Percentiles rank a stretch among this genome's conserved stretches.
Conservation (phyloP, 768 basidiomycete genomes). For the Agaricus subrufescens region DNA sequence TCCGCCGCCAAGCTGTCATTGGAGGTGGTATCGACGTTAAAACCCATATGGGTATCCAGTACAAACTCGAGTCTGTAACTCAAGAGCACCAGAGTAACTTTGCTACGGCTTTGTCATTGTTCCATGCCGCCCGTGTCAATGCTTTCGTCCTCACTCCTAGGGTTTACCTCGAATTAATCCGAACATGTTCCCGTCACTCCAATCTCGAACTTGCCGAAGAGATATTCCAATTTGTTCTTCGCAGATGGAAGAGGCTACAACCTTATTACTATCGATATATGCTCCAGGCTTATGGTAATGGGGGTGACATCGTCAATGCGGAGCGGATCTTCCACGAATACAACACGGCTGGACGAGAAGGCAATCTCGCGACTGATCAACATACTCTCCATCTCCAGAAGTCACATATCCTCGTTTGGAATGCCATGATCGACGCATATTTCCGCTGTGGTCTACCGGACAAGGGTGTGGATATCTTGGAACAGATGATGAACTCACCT, state of each 20-base stretch:
- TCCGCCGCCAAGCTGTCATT: slow-evolving; percentile 2
- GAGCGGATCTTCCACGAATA: slow-evolving; percentile 65
- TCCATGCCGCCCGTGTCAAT: slow-evolving; percentile 43
- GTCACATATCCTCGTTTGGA: slow-evolving; percentile 52
- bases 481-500: slow-evolving; percentile 60
- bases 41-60: neutral
- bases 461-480: slow-evolving; percentile 60
- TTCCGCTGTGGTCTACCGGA: slow-evolving; percentile 60
- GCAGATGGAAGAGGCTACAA: slow-evolving; percentile 20
- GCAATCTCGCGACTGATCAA: slow-evolving; percentile 22
- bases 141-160: neutral
- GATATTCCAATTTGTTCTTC: slow-evolving; percentile 61
- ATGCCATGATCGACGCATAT: slow-evolving; percentile 72
- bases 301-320: slow-evolving; percentile 40
- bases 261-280: slow-evolving; percentile 43
- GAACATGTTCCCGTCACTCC: slow-evolving; percentile 52
- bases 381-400: neutral
- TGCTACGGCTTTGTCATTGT: slow-evolving; percentile 64
- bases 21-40: neutral
- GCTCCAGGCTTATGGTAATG: slow-evolving; percentile 52
- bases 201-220: slow-evolving; percentile 58
- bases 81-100: slow-evolving; percentile 46
- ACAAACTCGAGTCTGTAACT: neutral
- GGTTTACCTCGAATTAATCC: slow-evolving; percentile 53
- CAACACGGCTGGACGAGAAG: slow-evolving; percentile 32